Evolutionary conservation across 73 alveolate genomes (phyloP).

Genomic region (Paramecium tetraurelia): DNA sequence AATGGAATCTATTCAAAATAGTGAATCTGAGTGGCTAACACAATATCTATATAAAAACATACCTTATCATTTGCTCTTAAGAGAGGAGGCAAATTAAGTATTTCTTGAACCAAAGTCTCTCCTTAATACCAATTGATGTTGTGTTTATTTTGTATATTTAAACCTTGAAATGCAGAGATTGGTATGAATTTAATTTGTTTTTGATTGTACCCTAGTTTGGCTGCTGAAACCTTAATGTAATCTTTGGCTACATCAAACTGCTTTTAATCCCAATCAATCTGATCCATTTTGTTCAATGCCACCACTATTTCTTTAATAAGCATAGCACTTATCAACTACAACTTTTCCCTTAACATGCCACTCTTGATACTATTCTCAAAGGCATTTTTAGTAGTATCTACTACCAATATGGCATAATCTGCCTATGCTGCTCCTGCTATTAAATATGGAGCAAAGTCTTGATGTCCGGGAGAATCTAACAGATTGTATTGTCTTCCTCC

Average conservation of each 20-base stretch:
- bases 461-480: constrained; percentile 99
- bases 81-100: background rate
- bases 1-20: background rate
- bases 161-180: constrained; percentile 53
- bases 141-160: background rate
- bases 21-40: background rate
- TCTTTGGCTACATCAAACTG: background rate
- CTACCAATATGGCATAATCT: constrained; percentile 42
- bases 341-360: constrained; percentile 19
- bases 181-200: constrained; percentile 27
- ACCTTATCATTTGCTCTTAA: background rate
- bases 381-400: constrained; percentile 39
- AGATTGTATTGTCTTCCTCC: constrained; percentile 75
- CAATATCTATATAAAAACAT: background rate
- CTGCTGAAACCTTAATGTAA: background rate
- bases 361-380: constrained; percentile 49
- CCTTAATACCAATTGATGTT: constrained; percentile 46
- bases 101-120: background rate
- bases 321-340: constrained; percentile 16
- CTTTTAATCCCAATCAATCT: constrained; percentile 43
- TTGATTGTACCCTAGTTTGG: background rate
- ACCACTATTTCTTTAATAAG: background rate
- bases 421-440: constrained; percentile 94
- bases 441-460: constrained; percentile 98
- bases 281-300: constrained; percentile 46